Base-by-base conservation (phyloP, 2,329 filamentous ascomycete genomes). In the Penicillium nordicum region DNA sequence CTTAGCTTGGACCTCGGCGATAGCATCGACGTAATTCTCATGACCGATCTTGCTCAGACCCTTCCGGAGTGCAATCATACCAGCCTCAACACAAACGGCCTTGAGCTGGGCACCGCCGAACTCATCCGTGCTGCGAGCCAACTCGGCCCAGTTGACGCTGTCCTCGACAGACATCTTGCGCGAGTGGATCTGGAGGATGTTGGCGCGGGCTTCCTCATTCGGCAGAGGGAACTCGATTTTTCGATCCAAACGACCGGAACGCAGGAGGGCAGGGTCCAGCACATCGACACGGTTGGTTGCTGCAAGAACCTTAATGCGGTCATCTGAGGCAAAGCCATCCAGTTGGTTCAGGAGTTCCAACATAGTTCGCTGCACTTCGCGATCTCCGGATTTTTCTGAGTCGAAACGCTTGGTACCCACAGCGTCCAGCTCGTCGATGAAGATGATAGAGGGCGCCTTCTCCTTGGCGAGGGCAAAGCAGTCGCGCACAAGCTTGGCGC, bases 371-470 rank as follows among this genome's bases (percentile, higher is more conserved):
- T 99, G 94, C 42, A 99, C 94, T 79, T 99, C 94, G 75, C 94
- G 85, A 75, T 99, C 94, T 78, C 94, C 94, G 58, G 89, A 94
- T 83, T 97, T 99, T 74, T 97, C 92, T 65, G 90, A 96, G 76
- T 99, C 94, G 80, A 99, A 99, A 71, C 94, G 93, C 80, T 97
- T 97, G 52, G 93, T 97, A 65, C 94, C 94, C n/a, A 99, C 88
- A 56, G 94, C 94, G 73, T 99, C 94, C 62, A 99, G 80, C 78
- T 99, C 94, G 78, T 99, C 94, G 69, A 99, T 97, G 82, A 99
- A 99, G 76, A 99, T 99, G 76, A 99, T 99, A 57, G 94, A 92
- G 0, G 94, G 95, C 0, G 94, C 94, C 82, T 99, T 99, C 78
- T 99, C 94, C 76, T 99, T 99, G 52, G 94, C 94, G 14, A 99